Conservation (phyloP, 2,329 filamentous ascomycete species). For the Fusarium sp. region DNA sequence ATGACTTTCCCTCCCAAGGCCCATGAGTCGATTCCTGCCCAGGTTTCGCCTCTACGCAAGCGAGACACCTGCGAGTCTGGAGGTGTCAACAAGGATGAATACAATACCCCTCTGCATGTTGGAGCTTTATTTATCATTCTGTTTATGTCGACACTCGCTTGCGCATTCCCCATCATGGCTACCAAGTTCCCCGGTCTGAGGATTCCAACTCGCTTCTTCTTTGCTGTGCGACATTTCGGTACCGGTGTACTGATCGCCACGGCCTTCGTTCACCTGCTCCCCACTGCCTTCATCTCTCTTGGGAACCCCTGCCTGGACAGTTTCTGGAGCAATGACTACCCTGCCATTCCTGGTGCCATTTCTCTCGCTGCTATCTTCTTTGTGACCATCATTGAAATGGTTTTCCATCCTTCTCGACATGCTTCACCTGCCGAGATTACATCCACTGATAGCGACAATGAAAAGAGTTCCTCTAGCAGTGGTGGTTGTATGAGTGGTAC, state of each 20-base stretch:
- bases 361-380: conserved; percentile 82
- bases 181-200: conserved; percentile 63
- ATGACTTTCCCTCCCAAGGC: conserved; percentile 12
- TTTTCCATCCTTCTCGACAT: conserved; percentile 62
- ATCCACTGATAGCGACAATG: conserved; percentile 3
- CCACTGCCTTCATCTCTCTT: conserved; percentile 73
- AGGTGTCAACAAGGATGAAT: conserved; percentile 54
- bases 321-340: conserved; percentile 82
- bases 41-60: conserved; percentile 39
- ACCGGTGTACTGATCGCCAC: conserved; percentile 82
- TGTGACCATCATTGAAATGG: conserved; percentile 85
- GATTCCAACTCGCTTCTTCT: conserved; percentile 68
- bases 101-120: conserved; percentile 70
- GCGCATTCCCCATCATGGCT: conserved; percentile 67
- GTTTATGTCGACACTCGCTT: conserved; percentile 62
- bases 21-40: conserved; percentile 23
- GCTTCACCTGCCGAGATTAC: conserved; percentile 37
- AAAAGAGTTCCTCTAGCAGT: conserved; percentile 10
- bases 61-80: conserved; percentile 49
- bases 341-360: conserved; percentile 82
- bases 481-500: conserved; percentile 46
- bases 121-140: conserved; percentile 67
- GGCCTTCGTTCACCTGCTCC: conserved; percentile 81
- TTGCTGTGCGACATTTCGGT: conserved; percentile 75
- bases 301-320: conserved; percentile 75